phyloP scores from a whole-genome alignment of 192 early-diverging fungal species.

The Backusella luteola region DNA sequence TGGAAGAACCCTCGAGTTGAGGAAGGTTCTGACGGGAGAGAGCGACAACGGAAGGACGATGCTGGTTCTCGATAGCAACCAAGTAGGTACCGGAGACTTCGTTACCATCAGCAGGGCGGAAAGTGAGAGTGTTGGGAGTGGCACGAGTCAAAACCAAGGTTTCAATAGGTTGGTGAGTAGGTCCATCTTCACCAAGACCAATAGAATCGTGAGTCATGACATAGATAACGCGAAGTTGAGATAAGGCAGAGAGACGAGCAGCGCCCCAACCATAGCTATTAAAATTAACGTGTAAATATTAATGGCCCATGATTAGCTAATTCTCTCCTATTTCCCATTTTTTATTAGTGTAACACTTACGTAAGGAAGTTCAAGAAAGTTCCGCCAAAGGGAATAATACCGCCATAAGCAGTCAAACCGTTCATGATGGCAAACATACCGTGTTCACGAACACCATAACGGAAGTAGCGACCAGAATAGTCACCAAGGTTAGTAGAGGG shows the following conservation, averaged over 20 bases:
- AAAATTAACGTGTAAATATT: neutral
- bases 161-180: slow-evolving; percentile 98
- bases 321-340: slow-evolving; percentile 7
- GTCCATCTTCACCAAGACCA: slow-evolving; percentile 97
- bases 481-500: slow-evolving; percentile 66
- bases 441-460: slow-evolving; percentile 97
- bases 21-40: slow-evolving; percentile 95
- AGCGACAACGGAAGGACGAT: slow-evolving; percentile 80
- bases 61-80: slow-evolving; percentile 67
- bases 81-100: slow-evolving; percentile 89
- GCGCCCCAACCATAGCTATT: slow-evolving; percentile 75
- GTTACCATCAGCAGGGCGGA: slow-evolving; percentile 95
- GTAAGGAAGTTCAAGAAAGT: slow-evolving; percentile 94
- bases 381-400: slow-evolving; percentile 79
- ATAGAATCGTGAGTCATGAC: slow-evolving; percentile 99
- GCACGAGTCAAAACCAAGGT: slow-evolving; percentile 87
- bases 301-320: neutral
- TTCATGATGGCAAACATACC: slow-evolving; percentile 95
- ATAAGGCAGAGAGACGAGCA: slow-evolving; percentile 86
- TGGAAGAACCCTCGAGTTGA: slow-evolving; percentile 79
- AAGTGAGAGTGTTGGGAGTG: slow-evolving; percentile 81
- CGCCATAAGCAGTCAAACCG: slow-evolving; percentile 86
- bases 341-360: slow-evolving; percentile 42
- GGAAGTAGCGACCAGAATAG: slow-evolving; percentile 87
- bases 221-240: slow-evolving; percentile 89